phyloP scores from a whole-genome alignment of 2,329 filamentous ascomycete genomes.

The Aureobasidium sp. region DNA sequence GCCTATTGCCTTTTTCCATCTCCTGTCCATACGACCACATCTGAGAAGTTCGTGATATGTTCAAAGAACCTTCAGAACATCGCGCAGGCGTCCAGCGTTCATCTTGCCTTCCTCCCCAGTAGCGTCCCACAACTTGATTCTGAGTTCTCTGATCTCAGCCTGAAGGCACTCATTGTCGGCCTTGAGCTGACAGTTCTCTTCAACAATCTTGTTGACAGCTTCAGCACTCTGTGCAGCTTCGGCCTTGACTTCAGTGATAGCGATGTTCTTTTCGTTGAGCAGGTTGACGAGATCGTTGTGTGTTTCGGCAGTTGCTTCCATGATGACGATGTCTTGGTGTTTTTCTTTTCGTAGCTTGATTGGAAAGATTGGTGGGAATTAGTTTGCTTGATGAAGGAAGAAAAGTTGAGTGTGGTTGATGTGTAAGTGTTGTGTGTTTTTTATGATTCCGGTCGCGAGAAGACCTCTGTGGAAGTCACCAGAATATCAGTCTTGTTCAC shows the following conservation, averaged over 20 bases:
- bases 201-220: background rate
- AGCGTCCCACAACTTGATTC: background rate
- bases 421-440: background rate
- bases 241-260: background rate
- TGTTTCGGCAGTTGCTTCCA: slow-evolving; percentile 4
- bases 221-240: background rate
- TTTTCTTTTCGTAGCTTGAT: background rate
- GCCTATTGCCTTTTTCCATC: background rate
- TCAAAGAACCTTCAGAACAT: slow-evolving; percentile 5
- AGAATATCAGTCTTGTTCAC: background rate
- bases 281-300: slow-evolving; percentile 7
- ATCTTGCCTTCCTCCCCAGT: background rate
- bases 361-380: background rate
- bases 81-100: background rate
- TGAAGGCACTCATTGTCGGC: background rate
- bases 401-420: background rate
- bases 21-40: background rate
- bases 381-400: background rate
- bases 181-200: slow-evolving; percentile 4
- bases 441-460: background rate
- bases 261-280: slow-evolving; percentile 7
- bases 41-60: too few relatives aligned
- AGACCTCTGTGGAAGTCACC: background rate
- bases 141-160: slow-evolving; percentile 1
- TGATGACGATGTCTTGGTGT: background rate